Evolutionary conservation across 805 yeast genomes (phyloP).

Genomic region (Saturnispora bothae): DNA sequence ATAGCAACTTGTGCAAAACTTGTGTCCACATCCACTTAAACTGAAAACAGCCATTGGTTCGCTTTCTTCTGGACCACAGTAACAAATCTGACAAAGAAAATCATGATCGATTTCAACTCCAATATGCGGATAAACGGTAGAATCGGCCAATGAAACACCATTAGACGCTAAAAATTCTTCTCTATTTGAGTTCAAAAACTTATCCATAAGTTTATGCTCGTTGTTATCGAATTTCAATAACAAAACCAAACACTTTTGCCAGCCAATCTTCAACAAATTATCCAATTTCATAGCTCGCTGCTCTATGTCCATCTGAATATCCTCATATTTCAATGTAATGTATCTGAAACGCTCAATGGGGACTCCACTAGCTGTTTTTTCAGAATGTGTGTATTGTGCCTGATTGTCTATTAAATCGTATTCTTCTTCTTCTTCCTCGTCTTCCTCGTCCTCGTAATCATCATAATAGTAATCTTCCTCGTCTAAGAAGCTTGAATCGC

Average conservation of each 20-base stretch:
- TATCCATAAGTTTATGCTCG: conserved; percentile 45
- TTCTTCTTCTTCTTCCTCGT: conserved; percentile 6
- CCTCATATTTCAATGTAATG: conserved; percentile 22
- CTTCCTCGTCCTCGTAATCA: conserved; percentile 17
- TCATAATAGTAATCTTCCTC: conserved; percentile 9
- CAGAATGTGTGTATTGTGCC: conserved; percentile 14
- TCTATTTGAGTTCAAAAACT: conserved; percentile 34
- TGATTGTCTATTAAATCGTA: not conserved
- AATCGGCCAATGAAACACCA: conserved; percentile 24
- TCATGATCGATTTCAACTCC: conserved; percentile 17
- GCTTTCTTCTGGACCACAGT: conserved; percentile 36
- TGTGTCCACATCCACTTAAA: conserved; percentile 55
- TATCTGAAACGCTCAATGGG: conserved; percentile 24
- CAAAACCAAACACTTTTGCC: conserved; percentile 33
- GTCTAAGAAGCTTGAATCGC: not conserved
- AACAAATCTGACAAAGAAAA: conserved; percentile 61
- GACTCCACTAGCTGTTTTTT: conserved; percentile 15
- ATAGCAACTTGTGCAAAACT: conserved; percentile 63
- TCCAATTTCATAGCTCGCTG: conserved; percentile 27
- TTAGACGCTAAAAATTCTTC: conserved; percentile 16
- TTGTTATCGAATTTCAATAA: conserved; percentile 48
- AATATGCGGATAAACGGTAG: conserved; percentile 21
- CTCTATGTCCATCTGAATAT: conserved; percentile 20
- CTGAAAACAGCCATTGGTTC: conserved; percentile 32
- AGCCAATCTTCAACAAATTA: conserved; percentile 28